Evolutionary conservation across 2,329 filamentous ascomycete species (phyloP), one percentile per base, ranked within the genome.

Genomic region (Fusarium ramigenum): DNA sequence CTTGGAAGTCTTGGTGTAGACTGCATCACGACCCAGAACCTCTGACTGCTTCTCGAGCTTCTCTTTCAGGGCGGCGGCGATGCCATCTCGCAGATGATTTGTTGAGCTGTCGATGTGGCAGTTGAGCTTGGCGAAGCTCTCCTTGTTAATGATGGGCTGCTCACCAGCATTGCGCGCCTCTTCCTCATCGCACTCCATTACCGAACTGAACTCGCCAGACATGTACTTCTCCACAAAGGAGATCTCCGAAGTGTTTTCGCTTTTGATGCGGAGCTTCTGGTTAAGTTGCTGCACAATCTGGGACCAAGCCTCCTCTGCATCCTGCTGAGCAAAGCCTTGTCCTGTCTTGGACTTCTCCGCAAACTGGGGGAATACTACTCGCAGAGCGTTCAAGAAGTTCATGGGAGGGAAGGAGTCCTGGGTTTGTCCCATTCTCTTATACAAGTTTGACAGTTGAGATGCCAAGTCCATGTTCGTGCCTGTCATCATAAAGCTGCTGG

Each of bases 221-320:
- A 99, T 91, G 84, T 96, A 98, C 81, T 93, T 94, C 80, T 98
- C 94, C 70, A 99, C 89, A 80, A 97, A 97, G 0, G 93, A 93
- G 3, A 86, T 81, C 5, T 91, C 87, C 5, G 85, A 80, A 6
- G 85, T 82, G 23, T 83, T 83, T 25, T 84, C 82, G 14, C 88
- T 87, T 77, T 89, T 91, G 72, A 93, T 83, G 79, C 90, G 92
- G 57, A 98, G 84, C 80, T 93, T 96, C 78, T 93, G 89, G 70
- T 93, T 91, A 42, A 99, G 85, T 79, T 96, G 93, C 49, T 93
- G 91, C 10, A 99, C 85, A 70, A 99, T 97, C 80, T 98, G 96
- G 25, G 96, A 96, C 95, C 96, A 99, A 52, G 96, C 96, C 83
- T 99, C 96, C 82, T 99, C 96, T 2, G 96, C 96, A 84, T 99